Evolutionary conservation across 495 filamentous ascomycete species (phyloP).

Genomic region (Lasiosphaeria hispida): DNA sequence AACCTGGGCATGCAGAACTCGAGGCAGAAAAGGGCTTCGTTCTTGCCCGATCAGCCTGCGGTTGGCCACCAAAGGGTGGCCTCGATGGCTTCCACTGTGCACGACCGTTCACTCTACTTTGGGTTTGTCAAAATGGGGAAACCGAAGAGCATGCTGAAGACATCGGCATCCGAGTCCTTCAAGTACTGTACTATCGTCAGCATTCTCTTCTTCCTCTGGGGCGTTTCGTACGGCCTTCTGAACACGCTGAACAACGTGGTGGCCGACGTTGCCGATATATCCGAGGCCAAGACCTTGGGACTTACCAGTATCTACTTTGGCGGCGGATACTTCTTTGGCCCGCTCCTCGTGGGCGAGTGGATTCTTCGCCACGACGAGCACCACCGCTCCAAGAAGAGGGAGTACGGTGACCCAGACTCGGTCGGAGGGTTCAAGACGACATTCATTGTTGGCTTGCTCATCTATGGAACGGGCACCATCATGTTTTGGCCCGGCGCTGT

Average conservation of each 20-base stretch:
- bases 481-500: constrained; percentile 62
- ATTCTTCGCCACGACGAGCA: constrained; percentile 58
- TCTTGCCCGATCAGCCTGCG: background rate
- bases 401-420: constrained; percentile 16
- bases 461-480: constrained; percentile 61
- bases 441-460: constrained; percentile 64
- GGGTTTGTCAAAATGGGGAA: constrained; percentile 81
- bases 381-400: constrained; percentile 25
- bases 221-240: constrained; percentile 80
- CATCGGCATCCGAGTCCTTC: constrained; percentile 44
- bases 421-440: constrained; percentile 57
- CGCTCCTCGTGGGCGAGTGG: constrained; percentile 64
- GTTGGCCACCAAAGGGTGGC: background rate
- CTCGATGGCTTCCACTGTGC: background rate
- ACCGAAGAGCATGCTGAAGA: constrained; percentile 73
- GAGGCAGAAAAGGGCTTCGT: background rate
- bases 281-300: constrained; percentile 34
- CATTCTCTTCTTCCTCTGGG: constrained; percentile 83
- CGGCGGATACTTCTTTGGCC: constrained; percentile 62
- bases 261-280: constrained; percentile 38
- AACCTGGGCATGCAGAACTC: background rate
- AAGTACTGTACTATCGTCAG: constrained; percentile 62
- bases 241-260: constrained; percentile 59
- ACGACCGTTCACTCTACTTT: constrained; percentile 50
- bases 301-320: constrained; percentile 42